Evolutionary conservation across 805 yeast genomes (phyloP), one percentile per base, ranked within the genome.

Genomic region (Groenewaldozyma tartarivorans): DNA sequence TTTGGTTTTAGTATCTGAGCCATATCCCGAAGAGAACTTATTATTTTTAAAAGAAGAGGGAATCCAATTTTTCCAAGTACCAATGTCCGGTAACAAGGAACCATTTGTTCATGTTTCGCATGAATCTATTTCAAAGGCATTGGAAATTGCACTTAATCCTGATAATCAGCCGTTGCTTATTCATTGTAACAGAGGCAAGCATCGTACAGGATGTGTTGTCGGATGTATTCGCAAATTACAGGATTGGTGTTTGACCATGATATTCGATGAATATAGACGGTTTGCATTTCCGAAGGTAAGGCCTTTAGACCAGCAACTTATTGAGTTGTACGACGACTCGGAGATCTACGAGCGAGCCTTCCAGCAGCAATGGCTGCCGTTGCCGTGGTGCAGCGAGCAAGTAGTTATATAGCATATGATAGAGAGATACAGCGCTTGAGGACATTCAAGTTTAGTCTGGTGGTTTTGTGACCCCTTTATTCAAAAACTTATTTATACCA

Each of bases 131-230:
- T 81, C 88, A 1, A 74, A 76, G 44, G 96, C 96, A 0, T 66
- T 90, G 48, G 78, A 80, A 55, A 81, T 87, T 26, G 84, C 86
- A 11, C 59, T 86, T 13, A 71, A 92, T 53, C 96, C 96, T 0
- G 77, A 58, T 18, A 90, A 92, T 60, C 97, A 87, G 44, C 98
- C 98, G 1, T 67, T 92, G 9, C 66, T 92, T 48, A 84, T 92
- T 34, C 98, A 92, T 60, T 92, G 98, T 63, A 92, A 92, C 62
- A 67, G 96, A 44, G 98, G 98, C 7, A 92, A 90, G 59, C 98
- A 92, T 60, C 71, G 98, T 51, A 92, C 98, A 0, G 98, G 98
- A 0, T 92, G 97, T 60, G 68, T 92, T 13, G 88, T 92, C 22
- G 98, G 98, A 2, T 90, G 96, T 55, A 69, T 92, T 26, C 66